Conservation (phyloP, 345 rosid genomes). For the Eutrema yunnanense region DNA sequence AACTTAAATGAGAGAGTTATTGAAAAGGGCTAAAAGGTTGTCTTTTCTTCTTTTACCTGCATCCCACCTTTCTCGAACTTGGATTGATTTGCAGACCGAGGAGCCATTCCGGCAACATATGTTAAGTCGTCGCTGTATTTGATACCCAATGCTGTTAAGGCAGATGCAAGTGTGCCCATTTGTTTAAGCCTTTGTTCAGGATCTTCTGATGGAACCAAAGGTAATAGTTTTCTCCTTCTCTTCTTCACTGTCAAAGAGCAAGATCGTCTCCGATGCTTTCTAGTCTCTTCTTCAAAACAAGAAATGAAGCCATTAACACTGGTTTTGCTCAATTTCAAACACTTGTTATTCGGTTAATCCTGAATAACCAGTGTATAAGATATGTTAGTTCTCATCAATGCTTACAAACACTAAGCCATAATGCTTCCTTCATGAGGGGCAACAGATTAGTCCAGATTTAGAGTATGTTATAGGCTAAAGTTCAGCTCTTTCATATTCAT, state of each 20-base stretch:
- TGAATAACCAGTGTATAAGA: not conserved
- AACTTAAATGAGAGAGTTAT: not conserved
- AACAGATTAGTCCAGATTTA: not conserved
- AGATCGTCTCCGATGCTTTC: conserved; percentile 62
- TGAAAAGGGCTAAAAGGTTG: not conserved
- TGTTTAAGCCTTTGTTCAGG: conserved; percentile 53
- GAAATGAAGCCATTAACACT: not conserved
- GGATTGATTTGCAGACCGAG: conserved; percentile 72
- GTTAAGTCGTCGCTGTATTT: conserved; percentile 62
- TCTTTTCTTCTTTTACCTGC: conserved; percentile 50
- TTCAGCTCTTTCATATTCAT: not conserved
- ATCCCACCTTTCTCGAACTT: conserved; percentile 73
- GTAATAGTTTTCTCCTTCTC: conserved; percentile 67
- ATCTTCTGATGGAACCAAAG: conserved; percentile 69
- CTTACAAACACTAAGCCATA: not conserved
- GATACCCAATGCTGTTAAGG: conserved; percentile 62
- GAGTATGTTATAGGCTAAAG: not conserved
- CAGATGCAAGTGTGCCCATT: conserved; percentile 82
- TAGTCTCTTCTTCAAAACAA: conserved; percentile 28
- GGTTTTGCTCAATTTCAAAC: not conserved
- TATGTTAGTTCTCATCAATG: not conserved
- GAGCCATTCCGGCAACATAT: conserved; percentile 64
- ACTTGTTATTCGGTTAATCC: not conserved
- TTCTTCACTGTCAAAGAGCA: conserved; percentile 66
- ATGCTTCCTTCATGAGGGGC: not conserved